Evolutionary conservation across 2,329 filamentous ascomycete genomes (phyloP).

Genomic region (Cordyceps fumosorosea): DNA sequence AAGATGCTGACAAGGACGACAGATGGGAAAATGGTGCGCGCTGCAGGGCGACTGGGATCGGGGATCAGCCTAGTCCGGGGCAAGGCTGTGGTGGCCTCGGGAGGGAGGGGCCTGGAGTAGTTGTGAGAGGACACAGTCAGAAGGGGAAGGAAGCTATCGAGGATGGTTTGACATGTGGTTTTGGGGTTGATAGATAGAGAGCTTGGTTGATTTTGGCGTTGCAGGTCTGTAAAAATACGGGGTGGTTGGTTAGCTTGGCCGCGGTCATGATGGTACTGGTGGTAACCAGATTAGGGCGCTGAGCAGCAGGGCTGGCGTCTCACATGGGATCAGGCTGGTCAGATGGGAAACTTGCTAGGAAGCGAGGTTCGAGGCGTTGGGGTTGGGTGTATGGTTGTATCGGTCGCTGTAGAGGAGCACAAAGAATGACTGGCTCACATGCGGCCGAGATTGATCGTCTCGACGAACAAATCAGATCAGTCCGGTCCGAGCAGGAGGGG

Average conservation of each 20-base stretch:
- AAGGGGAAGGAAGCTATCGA: not conserved
- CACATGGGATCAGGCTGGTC: conserved; percentile 7
- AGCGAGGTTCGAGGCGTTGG: conserved; percentile 5
- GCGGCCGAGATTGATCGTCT: not conserved
- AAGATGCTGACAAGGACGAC: not conserved
- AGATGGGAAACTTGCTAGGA: not conserved
- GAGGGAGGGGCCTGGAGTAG: not conserved
- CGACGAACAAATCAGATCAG: not conserved
- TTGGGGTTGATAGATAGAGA: not conserved
- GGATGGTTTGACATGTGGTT: not conserved
- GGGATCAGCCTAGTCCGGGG: not conserved
- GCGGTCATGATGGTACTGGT: not conserved
- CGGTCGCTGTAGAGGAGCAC: not conserved
- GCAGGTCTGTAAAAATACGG: not conserved
- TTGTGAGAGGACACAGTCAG: conserved; percentile 1
- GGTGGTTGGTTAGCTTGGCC: not conserved
- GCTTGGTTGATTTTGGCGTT: not conserved
- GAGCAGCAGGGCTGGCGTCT: conserved; percentile 3
- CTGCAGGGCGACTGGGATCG: not conserved
- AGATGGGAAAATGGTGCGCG: not conserved
- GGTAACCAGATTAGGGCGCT: not conserved
- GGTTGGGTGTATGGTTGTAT: not conserved
- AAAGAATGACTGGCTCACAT: not conserved
- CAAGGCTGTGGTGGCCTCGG: not conserved
- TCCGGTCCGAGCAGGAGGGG: not conserved